Conservation (phyloP, 1,284 basidiomycete species). For the Puccinia hordei region DNA sequence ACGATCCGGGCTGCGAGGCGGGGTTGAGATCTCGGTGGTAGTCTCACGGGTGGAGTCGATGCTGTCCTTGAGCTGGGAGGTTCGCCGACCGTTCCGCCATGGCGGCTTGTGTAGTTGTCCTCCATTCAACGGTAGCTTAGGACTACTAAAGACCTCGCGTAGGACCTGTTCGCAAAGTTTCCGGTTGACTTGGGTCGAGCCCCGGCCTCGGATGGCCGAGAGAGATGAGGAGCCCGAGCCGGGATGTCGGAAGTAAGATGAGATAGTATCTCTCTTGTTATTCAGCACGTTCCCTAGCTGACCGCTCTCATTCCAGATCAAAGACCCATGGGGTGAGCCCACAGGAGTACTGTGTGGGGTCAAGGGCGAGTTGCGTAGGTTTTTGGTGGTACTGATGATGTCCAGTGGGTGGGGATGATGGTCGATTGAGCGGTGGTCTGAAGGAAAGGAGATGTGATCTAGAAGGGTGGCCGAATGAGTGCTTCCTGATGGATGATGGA, state of each 20-base stretch:
- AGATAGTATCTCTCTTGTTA: conserved; percentile 56
- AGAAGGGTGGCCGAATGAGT: neutral
- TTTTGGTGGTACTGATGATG: conserved; percentile 22
- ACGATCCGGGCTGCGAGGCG: neutral
- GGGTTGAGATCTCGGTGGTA: conserved; percentile 11
- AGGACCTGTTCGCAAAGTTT: conserved; percentile 91
- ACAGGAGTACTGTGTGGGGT: conserved; percentile 53
- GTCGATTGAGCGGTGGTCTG: neutral
- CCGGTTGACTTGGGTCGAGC: conserved; percentile 87
- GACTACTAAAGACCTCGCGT: conserved; percentile 69
- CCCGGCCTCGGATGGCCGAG: conserved; percentile 73
- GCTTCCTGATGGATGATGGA: neutral
- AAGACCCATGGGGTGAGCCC: conserved; percentile 50
- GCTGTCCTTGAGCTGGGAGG: conserved; percentile 26
- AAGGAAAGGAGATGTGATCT: too few species aligned
- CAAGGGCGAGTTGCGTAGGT: conserved; percentile 52
- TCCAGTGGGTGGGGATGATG: conserved; percentile 14
- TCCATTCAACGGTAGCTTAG: conserved; percentile 54
- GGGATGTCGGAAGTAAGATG: conserved; percentile 53
- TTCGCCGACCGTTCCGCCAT: conserved; percentile 39
- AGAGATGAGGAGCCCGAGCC: conserved; percentile 52
- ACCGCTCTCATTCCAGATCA: conserved; percentile 20
- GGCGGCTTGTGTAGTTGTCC: conserved; percentile 21
- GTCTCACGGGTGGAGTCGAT: conserved; percentile 21
- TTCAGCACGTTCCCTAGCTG: neutral